phyloP scores from a whole-genome alignment of 78 protist genomes.

The Dictyostelium capitatum region DNA sequence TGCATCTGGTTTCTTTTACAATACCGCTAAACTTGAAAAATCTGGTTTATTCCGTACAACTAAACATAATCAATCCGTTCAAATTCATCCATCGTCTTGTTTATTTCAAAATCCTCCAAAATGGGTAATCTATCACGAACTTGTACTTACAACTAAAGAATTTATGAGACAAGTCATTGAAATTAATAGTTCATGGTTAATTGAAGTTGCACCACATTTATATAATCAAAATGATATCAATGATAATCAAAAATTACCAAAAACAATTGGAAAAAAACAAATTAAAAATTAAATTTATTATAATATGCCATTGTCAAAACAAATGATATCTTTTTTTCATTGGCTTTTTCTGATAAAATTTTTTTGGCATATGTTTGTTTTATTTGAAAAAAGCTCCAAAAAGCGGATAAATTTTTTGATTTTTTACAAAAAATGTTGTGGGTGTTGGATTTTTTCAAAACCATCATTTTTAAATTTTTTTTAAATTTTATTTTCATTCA shows the following conservation, averaged over 20 bases:
- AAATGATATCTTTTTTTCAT: not conserved
- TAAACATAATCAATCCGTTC: conserved; percentile 89
- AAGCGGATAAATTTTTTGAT: not conserved
- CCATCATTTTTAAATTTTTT: no score
- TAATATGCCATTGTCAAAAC: not conserved
- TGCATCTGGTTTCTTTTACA: conserved; percentile 94
- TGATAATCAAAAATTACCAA: conserved; percentile 15
- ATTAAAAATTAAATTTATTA: not conserved
- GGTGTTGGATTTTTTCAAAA: no score
- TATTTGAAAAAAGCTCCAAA: not conserved
- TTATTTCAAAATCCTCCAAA: conserved; percentile 78
- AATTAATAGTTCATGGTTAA: conserved; percentile 97
- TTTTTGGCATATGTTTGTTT: not conserved
- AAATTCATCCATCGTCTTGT: conserved; percentile 90
- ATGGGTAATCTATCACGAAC: conserved; percentile 96
- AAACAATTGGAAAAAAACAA: conserved; percentile 17
- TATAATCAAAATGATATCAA: conserved; percentile 78
- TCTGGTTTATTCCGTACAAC: conserved; percentile 87
- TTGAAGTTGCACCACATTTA: conserved; percentile 98
- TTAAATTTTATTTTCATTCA: no score
- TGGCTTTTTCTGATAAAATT: not conserved
- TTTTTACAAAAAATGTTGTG: not conserved
- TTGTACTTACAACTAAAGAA: conserved; percentile 94
- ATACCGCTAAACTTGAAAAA: conserved; percentile 83
- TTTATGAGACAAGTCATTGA: conserved; percentile 95